Evolutionary conservation across 2,329 filamentous ascomycete species (phyloP), one percentile per base, ranked within the genome.

Genomic region (Dactylonectria macrodidyma): DNA sequence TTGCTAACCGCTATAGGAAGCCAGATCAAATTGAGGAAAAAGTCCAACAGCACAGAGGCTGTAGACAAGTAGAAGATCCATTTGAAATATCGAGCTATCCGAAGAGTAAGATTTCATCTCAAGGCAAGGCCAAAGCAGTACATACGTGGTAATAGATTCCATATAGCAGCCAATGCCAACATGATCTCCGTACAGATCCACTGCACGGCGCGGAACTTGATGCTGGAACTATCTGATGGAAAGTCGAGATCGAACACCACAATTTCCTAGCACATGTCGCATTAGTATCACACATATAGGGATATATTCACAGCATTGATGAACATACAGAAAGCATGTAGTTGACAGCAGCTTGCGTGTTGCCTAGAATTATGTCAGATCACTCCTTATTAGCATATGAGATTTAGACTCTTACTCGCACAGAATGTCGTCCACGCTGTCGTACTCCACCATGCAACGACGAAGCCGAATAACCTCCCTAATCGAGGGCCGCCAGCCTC

Each of bases 401-500:
- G 9, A 3, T 14, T 3, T 46, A 8, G 1, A 24, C 36, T 59
- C 79, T 65, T 75, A 81, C 85, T 87, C 3, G 85, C 85, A 74
- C 85, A 87, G 63, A 87, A 87, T 0, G 85, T 90, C 2, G 88
- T 90, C 88, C 88, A 90, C 1, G 88, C 88, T 0, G 88, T 90
- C 0, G 87, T 89, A 72, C 85, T 88, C 88, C 88, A 90, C 88
- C 88, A 90, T 0, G 88, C 88, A n/a, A 89, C 88, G n/a, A 89
- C 78, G 75, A 89, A 89, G 19, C 88, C 88, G 61, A 89, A 83
- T 0, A 90, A 79, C 33, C 88, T 78, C n/a, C 88, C 87, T 70
- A 81, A 89, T 24, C 82, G 81, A 30, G 84, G 85, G 5, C 88
- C 88, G 50, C 87, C 88, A 19, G 87, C 82, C 71, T 89, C 88